Conservation (phyloP, 2,329 filamentous ascomycete species). For the Coniochaeta sp. region DNA sequence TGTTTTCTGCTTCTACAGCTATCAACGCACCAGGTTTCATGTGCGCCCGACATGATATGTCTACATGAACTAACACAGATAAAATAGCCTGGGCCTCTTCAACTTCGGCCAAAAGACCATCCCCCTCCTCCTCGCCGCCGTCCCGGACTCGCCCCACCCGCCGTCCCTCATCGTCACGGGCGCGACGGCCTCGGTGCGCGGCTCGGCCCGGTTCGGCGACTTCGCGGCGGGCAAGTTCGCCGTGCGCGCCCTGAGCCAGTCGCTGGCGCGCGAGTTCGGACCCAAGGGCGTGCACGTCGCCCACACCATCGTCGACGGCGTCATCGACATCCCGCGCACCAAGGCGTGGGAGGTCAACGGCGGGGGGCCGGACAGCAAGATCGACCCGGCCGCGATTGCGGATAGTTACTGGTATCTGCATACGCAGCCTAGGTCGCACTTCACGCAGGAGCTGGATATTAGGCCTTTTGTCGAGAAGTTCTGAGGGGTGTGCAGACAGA, state of each 20-base stretch:
- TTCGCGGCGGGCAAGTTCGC: conserved; percentile 82
- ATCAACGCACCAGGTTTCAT: no score
- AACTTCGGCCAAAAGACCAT: conserved; percentile 66
- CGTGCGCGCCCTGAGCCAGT: conserved; percentile 64
- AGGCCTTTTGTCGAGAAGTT: conserved; percentile 81
- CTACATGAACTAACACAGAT: neutral
- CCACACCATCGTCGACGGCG: conserved; percentile 76
- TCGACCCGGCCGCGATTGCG: conserved; percentile 73
- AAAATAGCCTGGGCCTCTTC: conserved; percentile 60
- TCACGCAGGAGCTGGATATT: conserved; percentile 76
- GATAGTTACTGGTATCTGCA: conserved; percentile 82
- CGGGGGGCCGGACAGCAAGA: conserved; percentile 51
- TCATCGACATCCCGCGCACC: conserved; percentile 73
- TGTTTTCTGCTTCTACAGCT: no score
- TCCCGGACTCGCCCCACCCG: conserved; percentile 50
- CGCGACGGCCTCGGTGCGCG: conserved; percentile 72
- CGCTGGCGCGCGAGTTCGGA: conserved; percentile 74
- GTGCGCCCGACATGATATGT: no score
- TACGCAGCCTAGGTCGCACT: conserved; percentile 69
- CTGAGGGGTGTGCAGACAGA: conserved; percentile 32
- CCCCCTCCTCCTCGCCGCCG: conserved; percentile 61
- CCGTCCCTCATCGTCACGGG: conserved; percentile 82
- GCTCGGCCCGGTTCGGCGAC: conserved; percentile 58
- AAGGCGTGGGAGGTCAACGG: conserved; percentile 41
- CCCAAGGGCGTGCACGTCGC: conserved; percentile 78